Conservation (phyloP, 2,329 filamentous ascomycete species). For the Thelonectria blattea region DNA sequence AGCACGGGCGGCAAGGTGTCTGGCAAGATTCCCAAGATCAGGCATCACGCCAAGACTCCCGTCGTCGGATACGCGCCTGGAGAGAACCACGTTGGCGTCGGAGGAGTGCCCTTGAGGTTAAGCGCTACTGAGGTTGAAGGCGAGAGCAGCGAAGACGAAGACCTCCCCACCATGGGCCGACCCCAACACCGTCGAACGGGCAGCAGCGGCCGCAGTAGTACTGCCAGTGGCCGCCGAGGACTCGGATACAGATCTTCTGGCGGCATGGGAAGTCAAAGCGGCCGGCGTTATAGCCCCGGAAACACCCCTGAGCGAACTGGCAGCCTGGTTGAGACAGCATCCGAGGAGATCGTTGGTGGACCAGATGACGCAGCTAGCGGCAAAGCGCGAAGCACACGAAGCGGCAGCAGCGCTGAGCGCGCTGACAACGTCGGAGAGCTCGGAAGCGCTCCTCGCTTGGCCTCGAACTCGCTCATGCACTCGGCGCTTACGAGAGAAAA, state of each 20-base stretch:
- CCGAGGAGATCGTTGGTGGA: conserved; percentile 36
- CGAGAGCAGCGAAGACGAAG: conserved; percentile 81
- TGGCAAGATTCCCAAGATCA: conserved; percentile 90
- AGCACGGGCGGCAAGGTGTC: conserved; percentile 70
- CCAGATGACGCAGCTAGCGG: conserved; percentile 53
- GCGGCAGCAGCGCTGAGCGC: conserved; percentile 64
- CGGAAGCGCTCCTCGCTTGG: conserved; percentile 54
- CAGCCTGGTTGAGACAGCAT: conserved; percentile 56
- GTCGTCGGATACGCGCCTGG: conserved; percentile 80
- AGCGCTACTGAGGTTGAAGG: conserved; percentile 96
- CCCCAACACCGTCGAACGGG: conserved; percentile 73
- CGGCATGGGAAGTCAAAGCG: conserved; percentile 48
- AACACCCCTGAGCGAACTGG: conserved; percentile 62
- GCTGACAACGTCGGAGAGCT: conserved; percentile 67
- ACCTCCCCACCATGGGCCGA: conserved; percentile 53
- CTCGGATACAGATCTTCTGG: conserved; percentile 59
- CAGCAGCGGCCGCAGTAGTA: conserved; percentile 77
- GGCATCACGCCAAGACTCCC: conserved; percentile 82
- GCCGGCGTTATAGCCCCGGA: conserved; percentile 57
- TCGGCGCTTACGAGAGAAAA: conserved; percentile 67
- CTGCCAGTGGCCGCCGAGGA: conserved; percentile 57
- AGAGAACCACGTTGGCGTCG: conserved; percentile 73
- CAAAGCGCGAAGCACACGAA: conserved; percentile 57
- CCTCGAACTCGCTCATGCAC: conserved; percentile 64
- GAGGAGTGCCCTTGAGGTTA: conserved; percentile 86